Conservation (phyloP, 2,329 filamentous ascomycete genomes). For the Aspergillus intermedius region DNA sequence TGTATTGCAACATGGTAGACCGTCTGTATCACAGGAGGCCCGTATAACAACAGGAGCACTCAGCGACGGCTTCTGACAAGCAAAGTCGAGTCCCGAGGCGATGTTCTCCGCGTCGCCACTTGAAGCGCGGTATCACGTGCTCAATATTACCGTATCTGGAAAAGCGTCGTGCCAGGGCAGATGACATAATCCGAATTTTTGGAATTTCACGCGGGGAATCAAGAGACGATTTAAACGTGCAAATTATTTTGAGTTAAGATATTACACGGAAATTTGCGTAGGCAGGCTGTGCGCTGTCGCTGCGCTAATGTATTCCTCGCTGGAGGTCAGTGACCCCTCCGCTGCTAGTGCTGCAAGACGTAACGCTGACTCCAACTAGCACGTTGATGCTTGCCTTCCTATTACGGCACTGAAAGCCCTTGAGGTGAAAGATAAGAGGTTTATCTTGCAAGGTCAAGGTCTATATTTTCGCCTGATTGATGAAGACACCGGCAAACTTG, state of each 20-base stretch:
- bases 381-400: slow-evolving; percentile 38
- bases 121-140: slow-evolving; percentile 14
- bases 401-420: slow-evolving; percentile 35
- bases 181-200: slow-evolving; percentile 18
- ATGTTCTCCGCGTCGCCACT: slow-evolving; percentile 9
- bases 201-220: slow-evolving; percentile 12
- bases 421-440: slow-evolving; percentile 15
- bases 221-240: neutral
- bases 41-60: neutral
- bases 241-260: slow-evolving; percentile 2
- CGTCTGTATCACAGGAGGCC: neutral
- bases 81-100: neutral
- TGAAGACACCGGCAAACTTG: slow-evolving; percentile 22
- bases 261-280: slow-evolving; percentile 5
- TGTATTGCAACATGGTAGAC: neutral
- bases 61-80: neutral
- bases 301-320: slow-evolving; percentile 21
- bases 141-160: slow-evolving; percentile 12
- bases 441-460: slow-evolving; percentile 37
- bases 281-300: slow-evolving; percentile 9
- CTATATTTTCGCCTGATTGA: slow-evolving; percentile 29
- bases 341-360: neutral
- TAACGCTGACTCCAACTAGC: slow-evolving; percentile 25
- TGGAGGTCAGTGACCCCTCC: slow-evolving; percentile 23
- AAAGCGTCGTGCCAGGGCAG: slow-evolving; percentile 4